Conservation (phyloP, 768 basidiomycete genomes). For the Russula compacta region DNA sequence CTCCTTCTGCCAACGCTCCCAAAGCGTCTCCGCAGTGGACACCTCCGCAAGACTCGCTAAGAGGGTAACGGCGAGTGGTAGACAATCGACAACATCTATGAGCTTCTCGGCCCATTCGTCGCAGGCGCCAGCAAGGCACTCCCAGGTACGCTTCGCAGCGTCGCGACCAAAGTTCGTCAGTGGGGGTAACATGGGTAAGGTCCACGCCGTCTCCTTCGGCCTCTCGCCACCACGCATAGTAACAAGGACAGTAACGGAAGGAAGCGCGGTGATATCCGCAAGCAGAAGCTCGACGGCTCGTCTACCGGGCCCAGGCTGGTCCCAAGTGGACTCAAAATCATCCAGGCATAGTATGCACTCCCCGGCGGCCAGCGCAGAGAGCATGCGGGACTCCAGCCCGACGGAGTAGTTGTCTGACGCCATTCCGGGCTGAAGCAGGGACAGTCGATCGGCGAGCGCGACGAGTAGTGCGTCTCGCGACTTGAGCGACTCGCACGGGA, state of each 20-base stretch:
- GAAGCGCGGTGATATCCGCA: slow-evolving; percentile 2
- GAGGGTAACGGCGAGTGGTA: slow-evolving; percentile 14
- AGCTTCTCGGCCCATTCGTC: slow-evolving; percentile 15
- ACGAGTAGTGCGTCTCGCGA: slow-evolving; percentile 21
- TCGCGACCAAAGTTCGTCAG: slow-evolving; percentile 5
- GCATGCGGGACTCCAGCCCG: slow-evolving; percentile 2
- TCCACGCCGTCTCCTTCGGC: slow-evolving; percentile 14
- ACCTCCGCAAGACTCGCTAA: slow-evolving; percentile 10
- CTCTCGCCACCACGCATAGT: slow-evolving; percentile 15
- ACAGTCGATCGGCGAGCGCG: slow-evolving; percentile 22
- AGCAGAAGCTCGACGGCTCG: slow-evolving; percentile 12
- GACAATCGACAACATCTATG: slow-evolving; percentile 11
- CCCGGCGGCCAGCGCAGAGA: slow-evolving; percentile 14
- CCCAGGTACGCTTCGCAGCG: slow-evolving; percentile 11
- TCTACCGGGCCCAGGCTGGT: slow-evolving; percentile 15
- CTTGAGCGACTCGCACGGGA: slow-evolving; percentile 26
- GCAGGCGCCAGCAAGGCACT: slow-evolving; percentile 2
- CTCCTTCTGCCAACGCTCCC: slow-evolving; percentile 15
- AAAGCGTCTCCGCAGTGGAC: slow-evolving; percentile 10
- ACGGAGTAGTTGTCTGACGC: not conserved
- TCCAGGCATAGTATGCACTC: slow-evolving; percentile 30
- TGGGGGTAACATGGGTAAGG: slow-evolving; percentile 11
- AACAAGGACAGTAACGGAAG: slow-evolving; percentile 11
- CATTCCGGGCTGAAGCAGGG: slow-evolving; percentile 5
- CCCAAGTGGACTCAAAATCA: slow-evolving; percentile 36